Conservation (phyloP, 441 rosid species). For the Gossypium laxum region DNA sequence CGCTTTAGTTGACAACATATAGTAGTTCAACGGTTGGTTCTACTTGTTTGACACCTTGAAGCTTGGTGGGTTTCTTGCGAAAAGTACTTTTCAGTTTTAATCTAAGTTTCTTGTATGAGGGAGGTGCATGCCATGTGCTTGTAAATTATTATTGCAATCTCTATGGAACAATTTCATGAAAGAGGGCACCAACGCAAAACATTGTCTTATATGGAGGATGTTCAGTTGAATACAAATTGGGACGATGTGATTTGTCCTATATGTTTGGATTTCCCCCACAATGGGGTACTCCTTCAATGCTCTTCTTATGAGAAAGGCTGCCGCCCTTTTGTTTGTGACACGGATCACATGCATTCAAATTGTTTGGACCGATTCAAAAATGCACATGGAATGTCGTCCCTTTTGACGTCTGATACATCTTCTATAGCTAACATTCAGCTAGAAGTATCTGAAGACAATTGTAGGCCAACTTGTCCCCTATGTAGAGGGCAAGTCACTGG, state of each 20-base stretch:
- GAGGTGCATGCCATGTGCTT: constrained; percentile 14
- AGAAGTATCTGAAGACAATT: constrained; percentile 30
- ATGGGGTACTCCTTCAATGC: constrained; percentile 76
- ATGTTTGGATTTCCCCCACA: constrained; percentile 88
- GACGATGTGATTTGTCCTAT: constrained; percentile 79
- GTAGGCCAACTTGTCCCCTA: constrained; percentile 65
- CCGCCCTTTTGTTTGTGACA: constrained; percentile 74
- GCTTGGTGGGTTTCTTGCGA: constrained; percentile 16
- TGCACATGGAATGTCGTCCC: constrained; percentile 56
- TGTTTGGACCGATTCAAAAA: constrained; percentile 77
- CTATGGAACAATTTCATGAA: constrained; percentile 39
- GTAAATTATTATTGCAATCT: constrained; percentile 19
- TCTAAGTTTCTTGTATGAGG: neutral
- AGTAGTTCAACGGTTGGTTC: constrained; percentile 10
- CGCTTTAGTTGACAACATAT: constrained; percentile 5
- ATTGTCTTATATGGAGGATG: constrained; percentile 30
- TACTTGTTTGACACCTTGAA: constrained; percentile 13
- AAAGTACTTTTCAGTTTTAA: neutral
- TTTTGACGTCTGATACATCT: constrained; percentile 36
- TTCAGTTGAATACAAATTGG: constrained; percentile 47
- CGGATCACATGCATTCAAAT: constrained; percentile 79
- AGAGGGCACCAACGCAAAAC: constrained; percentile 25
- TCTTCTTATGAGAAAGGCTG: constrained; percentile 77
- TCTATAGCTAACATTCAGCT: constrained; percentile 24
- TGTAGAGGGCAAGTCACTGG: constrained; percentile 92